These are phyloP conservation scores for Pseudonitzschia delicatissima DNA, from an alignment of 108 stramenopile species.

Conservation along the genomic window DNA sequence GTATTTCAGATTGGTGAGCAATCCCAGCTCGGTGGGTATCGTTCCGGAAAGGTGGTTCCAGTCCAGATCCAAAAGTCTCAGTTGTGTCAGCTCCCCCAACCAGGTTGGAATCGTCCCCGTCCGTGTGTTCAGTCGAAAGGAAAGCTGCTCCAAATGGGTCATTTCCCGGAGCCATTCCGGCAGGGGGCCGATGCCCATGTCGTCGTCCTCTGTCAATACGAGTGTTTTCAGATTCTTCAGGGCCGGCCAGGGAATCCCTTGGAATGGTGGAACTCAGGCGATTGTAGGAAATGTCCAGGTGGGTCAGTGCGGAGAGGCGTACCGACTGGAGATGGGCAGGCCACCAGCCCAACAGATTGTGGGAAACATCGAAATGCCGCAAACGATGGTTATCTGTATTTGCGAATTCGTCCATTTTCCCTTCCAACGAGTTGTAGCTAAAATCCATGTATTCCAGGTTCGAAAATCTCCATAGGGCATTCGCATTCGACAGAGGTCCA, in stretches of 20 bases:
- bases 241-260: not conserved
- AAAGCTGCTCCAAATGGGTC: conserved; percentile 29
- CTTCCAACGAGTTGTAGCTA: conserved; percentile 26
- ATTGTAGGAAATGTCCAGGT: conserved; percentile 39
- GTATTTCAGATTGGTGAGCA: conserved; percentile 30
- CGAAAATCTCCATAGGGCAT: conserved; percentile 11
- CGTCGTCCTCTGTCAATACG: conserved; percentile 20
- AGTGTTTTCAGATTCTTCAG: conserved; percentile 25
- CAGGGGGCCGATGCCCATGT: conserved; percentile 13
- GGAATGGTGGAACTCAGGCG: conserved; percentile 18
- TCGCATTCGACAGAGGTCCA: conserved; percentile 48
- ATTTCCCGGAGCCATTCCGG: conserved; percentile 26
- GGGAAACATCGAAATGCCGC: conserved; percentile 12
- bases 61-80: conserved; percentile 27
- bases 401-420: conserved; percentile 19
- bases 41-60: conserved; percentile 33
- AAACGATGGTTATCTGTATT: conserved; percentile 2
- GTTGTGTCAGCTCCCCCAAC: conserved; percentile 17
- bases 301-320: conserved; percentile 16
- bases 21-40: conserved; percentile 35
- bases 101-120: conserved; percentile 31
- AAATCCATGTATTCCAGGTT: conserved; percentile 22
- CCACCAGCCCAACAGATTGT: conserved; percentile 25
- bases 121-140: conserved; percentile 18
- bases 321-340: conserved; percentile 16